These are phyloP conservation scores for Micractinium conductrix DNA, from an alignment of 139 green algal genomes.

Conservation along the genomic window DNA sequence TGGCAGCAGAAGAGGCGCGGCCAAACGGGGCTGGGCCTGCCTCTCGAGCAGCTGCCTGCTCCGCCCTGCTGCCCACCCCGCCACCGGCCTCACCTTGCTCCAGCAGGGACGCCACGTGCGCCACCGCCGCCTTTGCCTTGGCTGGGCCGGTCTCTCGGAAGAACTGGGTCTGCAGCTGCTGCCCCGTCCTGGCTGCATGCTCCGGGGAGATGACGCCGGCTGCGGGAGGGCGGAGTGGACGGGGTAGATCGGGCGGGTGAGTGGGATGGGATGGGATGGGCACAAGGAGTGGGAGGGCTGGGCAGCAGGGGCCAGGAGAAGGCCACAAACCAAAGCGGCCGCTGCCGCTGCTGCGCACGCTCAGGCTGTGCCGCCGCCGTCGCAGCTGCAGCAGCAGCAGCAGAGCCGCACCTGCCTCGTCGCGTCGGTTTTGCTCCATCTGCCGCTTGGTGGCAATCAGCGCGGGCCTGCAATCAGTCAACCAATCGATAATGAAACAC, in stretches of 20 bases:
- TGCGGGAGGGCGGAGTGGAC: not conserved
- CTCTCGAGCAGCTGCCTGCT: too few species aligned
- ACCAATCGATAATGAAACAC: too few species aligned
- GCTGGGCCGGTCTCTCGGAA: conserved; percentile 48
- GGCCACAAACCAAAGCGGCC: too few species aligned
- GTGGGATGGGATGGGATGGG: not conserved
- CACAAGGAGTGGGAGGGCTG: not conserved
- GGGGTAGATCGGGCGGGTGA: not conserved
- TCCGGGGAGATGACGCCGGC: not conserved
- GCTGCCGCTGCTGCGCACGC: too few species aligned
- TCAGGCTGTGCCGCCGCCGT: too few species aligned
- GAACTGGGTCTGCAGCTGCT: conserved; percentile 37
- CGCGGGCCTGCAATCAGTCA: not conserved
- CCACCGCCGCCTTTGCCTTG: conserved; percentile 46
- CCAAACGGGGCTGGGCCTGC: too few species aligned
- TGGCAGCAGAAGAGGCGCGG: too few species aligned
- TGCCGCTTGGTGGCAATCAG: not conserved
- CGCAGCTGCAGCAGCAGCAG: not conserved
- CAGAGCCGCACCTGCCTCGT: not conserved
- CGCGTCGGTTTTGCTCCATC: not conserved
- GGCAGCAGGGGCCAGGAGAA: not conserved
- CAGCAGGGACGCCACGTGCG: conserved; percentile 55
- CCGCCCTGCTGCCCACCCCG: too few species aligned
- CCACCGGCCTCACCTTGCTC: conserved; percentile 1
- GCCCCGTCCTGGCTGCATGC: too few species aligned